These are phyloP conservation scores for Hymenoscyphus scutula DNA, from an alignment of 2,329 filamentous ascomycete genomes.

Conservation along the genomic window DNA sequence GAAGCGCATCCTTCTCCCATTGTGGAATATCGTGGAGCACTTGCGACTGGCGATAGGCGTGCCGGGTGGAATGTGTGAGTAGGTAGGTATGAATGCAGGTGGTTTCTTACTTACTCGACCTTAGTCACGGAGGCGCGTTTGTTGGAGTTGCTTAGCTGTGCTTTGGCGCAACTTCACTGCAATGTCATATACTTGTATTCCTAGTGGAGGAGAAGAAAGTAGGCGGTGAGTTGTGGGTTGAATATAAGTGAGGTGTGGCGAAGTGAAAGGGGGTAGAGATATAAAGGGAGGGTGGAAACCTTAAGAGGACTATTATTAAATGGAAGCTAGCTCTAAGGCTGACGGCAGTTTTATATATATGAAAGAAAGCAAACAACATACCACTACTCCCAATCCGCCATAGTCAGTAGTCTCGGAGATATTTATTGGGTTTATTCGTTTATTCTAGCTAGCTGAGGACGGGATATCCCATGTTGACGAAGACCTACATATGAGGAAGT, in stretches of 20 bases:
- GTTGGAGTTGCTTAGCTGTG: not conserved
- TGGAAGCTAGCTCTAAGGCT: not conserved
- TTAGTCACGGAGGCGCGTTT: not conserved
- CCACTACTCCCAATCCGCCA: not conserved
- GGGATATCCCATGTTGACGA: constrained; percentile 5
- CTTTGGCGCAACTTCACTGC: not conserved
- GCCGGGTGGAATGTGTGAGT: not conserved
- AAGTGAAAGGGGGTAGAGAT: not conserved
- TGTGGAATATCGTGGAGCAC: not conserved
- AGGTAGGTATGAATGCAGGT: not conserved
- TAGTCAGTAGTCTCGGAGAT: not conserved
- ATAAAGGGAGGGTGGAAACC: not conserved
- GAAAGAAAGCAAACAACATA: not conserved
- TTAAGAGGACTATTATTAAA: not conserved
- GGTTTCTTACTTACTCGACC: not conserved
- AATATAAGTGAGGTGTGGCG: not conserved
- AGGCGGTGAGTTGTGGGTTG: not conserved
- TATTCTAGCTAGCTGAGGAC: not conserved
- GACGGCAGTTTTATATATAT: not conserved
- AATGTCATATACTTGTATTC: not conserved
- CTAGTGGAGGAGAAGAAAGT: too few species aligned
- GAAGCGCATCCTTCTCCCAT: too few species aligned
- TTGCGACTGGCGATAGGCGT: not conserved
- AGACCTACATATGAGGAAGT: not conserved
- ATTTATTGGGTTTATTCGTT: too few species aligned